These are phyloP conservation scores for Colletotrichum trifolii DNA, from an alignment of 2,329 filamentous ascomycete species.

Conservation along the genomic window DNA sequence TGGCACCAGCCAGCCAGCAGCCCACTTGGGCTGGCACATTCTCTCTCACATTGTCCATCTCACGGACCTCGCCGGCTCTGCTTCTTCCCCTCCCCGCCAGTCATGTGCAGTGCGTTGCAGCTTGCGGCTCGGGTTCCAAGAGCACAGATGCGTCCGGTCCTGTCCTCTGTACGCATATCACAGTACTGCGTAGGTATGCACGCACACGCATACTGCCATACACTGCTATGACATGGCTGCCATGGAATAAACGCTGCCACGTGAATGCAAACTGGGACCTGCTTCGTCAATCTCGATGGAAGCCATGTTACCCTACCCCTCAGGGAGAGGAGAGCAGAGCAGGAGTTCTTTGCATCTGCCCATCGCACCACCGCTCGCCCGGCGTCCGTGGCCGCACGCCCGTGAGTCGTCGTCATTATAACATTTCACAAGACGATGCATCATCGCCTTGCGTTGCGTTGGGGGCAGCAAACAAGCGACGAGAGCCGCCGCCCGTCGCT, in stretches of 20 bases:
- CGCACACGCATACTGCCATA: constrained; percentile 1
- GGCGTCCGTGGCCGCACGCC: constrained; percentile 11
- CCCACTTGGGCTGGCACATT: constrained; percentile 25
- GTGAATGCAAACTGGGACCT: constrained; percentile 14
- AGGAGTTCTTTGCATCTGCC: constrained; percentile 13
- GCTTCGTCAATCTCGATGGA: constrained; percentile 23
- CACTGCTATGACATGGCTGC: constrained; percentile 2
- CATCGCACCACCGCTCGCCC: constrained; percentile 31
- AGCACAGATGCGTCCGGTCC: constrained; percentile 16
- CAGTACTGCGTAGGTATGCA: neutral
- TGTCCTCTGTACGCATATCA: constrained; percentile 1
- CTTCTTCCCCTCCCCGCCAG: constrained; percentile 6
- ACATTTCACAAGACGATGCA: too few relatives aligned
- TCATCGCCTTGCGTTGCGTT: constrained; percentile 8
- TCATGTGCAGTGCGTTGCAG: too few relatives aligned
- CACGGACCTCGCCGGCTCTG: constrained; percentile 22
- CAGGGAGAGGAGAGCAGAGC: neutral
- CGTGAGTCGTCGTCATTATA: constrained; percentile 17
- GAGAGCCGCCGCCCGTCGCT: constrained; percentile 30
- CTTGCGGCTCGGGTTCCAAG: too few relatives aligned
- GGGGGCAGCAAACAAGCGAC: constrained; percentile 40
- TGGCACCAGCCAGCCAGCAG: neutral
- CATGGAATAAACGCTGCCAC: constrained; percentile 8
- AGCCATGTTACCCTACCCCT: neutral
- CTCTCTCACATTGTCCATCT: constrained; percentile 4